Evolutionary conservation across 805 yeast genomes (phyloP).

Genomic region (Cyberlindnera maritima): DNA sequence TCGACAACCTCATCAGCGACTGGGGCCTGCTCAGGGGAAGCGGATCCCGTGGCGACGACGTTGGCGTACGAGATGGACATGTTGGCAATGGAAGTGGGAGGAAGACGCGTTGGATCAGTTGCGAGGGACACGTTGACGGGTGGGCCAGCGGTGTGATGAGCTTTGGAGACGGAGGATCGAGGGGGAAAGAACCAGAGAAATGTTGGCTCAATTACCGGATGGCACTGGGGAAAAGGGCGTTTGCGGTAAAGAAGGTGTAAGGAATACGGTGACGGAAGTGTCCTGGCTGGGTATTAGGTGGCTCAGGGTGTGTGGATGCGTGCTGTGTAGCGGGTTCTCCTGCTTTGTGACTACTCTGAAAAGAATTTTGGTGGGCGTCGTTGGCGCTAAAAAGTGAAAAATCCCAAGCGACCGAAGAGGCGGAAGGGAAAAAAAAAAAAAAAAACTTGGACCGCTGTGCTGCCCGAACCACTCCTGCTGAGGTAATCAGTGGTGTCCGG

Average conservation of each 20-base stretch:
- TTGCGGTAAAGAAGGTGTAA: neutral
- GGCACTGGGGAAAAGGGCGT: neutral
- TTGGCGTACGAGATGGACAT: constrained; percentile 32
- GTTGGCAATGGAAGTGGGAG: neutral
- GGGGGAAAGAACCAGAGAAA: neutral
- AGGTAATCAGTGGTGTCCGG: constrained; percentile 4
- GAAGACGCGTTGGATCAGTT: too few species aligned
- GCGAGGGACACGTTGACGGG: too few species aligned
- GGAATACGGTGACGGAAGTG: neutral
- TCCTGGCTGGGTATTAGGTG: neutral
- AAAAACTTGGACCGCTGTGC: neutral
- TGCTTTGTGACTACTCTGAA: neutral
- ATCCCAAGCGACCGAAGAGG: neutral
- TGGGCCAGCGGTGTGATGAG: neutral
- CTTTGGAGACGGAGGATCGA: neutral
- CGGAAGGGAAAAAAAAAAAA: constrained; percentile 1
- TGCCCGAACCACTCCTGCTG: neutral
- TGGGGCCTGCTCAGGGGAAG: constrained; percentile 21
- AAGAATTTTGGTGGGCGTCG: constrained; percentile 8
- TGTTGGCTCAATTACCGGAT: neutral
- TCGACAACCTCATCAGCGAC: constrained; percentile 10
- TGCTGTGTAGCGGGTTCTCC: neutral
- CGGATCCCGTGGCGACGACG: constrained; percentile 26
- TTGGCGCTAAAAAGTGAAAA: constrained; percentile 12
- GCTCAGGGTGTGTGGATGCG: neutral